Evolutionary conservation across 2,329 filamentous ascomycete genomes (phyloP).

Genomic region (Xylariomycetidae sp.): DNA sequence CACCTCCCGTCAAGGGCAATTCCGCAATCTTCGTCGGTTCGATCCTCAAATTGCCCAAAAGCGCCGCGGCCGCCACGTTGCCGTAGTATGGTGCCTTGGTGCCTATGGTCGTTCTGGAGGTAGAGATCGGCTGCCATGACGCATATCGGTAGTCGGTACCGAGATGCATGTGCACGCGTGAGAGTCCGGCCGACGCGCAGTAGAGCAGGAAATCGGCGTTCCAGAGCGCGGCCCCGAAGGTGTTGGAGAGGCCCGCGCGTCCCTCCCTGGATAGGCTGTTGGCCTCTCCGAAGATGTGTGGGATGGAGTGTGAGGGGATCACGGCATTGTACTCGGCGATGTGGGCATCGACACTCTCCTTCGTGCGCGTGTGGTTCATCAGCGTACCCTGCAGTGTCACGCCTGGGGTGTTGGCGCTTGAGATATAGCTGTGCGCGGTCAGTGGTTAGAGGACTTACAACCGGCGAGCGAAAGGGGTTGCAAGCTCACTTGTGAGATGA

Average conservation of each 20-base stretch:
- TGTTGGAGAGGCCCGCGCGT: conserved; percentile 54
- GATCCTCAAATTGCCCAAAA: conserved; percentile 38
- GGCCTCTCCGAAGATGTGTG: conserved; percentile 55
- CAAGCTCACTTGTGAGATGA: conserved; percentile 50
- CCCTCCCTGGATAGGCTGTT: conserved; percentile 60
- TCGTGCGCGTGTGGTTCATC: conserved; percentile 55
- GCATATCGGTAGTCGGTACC: conserved; percentile 58
- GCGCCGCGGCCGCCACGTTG: conserved; percentile 51
- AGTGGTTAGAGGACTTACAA: neutral
- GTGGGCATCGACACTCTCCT: conserved; percentile 41
- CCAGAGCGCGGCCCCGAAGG: conserved; percentile 62
- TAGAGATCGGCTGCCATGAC: conserved; percentile 54
- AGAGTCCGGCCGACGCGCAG: conserved; percentile 48
- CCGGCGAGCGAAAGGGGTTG: neutral
- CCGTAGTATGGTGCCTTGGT: conserved; percentile 62
- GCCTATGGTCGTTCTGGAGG: conserved; percentile 41
- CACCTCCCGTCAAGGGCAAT: conserved; percentile 31
- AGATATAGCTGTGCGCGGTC: conserved; percentile 48
- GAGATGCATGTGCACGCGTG: conserved; percentile 57
- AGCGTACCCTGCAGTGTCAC: conserved; percentile 57
- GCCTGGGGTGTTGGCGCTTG: conserved; percentile 50
- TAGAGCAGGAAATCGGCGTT: conserved; percentile 56
- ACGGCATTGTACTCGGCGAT: conserved; percentile 40
- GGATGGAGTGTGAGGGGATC: conserved; percentile 27
- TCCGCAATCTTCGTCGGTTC: conserved; percentile 39